Evolutionary conservation across 2,329 filamentous ascomycete genomes (phyloP).

Genomic region (Fusarium liriodendri): DNA sequence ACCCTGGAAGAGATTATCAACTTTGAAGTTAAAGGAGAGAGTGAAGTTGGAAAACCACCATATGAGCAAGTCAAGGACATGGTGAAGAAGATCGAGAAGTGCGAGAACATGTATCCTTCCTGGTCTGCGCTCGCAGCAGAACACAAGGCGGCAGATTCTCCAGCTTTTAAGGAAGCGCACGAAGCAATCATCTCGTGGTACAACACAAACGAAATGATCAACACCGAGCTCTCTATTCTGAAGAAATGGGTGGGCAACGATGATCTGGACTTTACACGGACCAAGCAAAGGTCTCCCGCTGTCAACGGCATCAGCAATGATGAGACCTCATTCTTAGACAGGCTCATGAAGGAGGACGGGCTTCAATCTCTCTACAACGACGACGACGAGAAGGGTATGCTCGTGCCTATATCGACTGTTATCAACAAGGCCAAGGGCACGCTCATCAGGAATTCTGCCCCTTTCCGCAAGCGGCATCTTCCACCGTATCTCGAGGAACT

Average conservation of each 20-base stretch:
- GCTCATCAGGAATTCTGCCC: slow-evolving; percentile 84
- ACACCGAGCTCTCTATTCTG: slow-evolving; percentile 89
- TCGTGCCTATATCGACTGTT: slow-evolving; percentile 83
- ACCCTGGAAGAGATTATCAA: slow-evolving; percentile 88
- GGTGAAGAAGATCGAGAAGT: slow-evolving; percentile 89
- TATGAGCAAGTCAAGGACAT: slow-evolving; percentile 91
- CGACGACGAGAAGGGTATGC: slow-evolving; percentile 76
- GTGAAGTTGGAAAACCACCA: slow-evolving; percentile 88
- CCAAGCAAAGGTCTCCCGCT: slow-evolving; percentile 73
- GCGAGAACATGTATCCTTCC: slow-evolving; percentile 87
- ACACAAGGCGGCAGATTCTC: slow-evolving; percentile 81
- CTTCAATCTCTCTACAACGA: slow-evolving; percentile 91
- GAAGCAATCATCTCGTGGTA: slow-evolving; percentile 95
- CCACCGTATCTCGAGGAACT: slow-evolving; percentile 97
- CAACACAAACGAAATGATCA: slow-evolving; percentile 96
- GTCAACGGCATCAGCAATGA: slow-evolving; percentile 79
- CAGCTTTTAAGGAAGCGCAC: slow-evolving; percentile 82
- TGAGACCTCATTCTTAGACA: slow-evolving; percentile 92
- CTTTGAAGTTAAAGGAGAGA: slow-evolving; percentile 94
- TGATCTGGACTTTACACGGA: slow-evolving; percentile 88
- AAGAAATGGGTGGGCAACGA: slow-evolving; percentile 98
- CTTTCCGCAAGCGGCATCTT: slow-evolving; percentile 88
- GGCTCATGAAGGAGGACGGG: slow-evolving; percentile 94
- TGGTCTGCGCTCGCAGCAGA: slow-evolving; percentile 77
- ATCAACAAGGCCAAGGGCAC: slow-evolving; percentile 95